Evolutionary conservation across 176 grass and related monocot species (phyloP).

Genomic region (Ananas comosus): DNA sequence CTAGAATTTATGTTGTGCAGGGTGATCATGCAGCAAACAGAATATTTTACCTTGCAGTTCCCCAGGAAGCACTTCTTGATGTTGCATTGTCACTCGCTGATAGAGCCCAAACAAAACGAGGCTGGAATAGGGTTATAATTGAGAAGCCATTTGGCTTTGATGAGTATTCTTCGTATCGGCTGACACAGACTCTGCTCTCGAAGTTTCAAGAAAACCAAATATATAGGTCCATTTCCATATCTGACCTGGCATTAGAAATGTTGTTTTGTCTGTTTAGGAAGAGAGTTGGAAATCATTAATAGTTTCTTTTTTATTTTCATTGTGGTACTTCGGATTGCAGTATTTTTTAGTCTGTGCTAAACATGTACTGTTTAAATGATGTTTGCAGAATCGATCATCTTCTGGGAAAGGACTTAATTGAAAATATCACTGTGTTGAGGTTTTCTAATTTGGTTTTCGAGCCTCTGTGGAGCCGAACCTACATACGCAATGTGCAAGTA

Average conservation of each 20-base stretch:
- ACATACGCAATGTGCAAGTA: conserved; percentile 92
- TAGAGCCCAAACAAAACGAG: conserved; percentile 45
- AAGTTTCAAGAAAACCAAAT: conserved; percentile 83
- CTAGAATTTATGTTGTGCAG: conserved; percentile 28
- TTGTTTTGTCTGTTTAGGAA: neutral
- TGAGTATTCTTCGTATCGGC: conserved; percentile 45
- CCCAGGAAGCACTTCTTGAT: conserved; percentile 88
- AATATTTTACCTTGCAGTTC: conserved; percentile 96
- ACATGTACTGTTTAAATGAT: conserved; percentile 4
- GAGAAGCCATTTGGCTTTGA: conserved; percentile 98
- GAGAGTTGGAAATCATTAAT: neutral
- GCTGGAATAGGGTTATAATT: conserved; percentile 96
- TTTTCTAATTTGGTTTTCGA: conserved; percentile 98
- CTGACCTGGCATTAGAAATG: neutral
- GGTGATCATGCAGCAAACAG: conserved; percentile 55
- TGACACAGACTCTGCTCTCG: conserved; percentile 63
- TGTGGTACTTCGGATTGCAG: neutral
- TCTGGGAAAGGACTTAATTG: conserved; percentile 91
- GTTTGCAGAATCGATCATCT: conserved; percentile 78
- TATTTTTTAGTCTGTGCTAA: neutral
- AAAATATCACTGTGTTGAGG: conserved; percentile 89
- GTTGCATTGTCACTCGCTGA: conserved; percentile 69
- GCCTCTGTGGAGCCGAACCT: conserved; percentile 81
- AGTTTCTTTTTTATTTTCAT: neutral
- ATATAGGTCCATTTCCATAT: conserved; percentile 49